Evolutionary conservation across 208 protist genomes (phyloP).

Genomic region (Leishmania braziliensis): DNA sequence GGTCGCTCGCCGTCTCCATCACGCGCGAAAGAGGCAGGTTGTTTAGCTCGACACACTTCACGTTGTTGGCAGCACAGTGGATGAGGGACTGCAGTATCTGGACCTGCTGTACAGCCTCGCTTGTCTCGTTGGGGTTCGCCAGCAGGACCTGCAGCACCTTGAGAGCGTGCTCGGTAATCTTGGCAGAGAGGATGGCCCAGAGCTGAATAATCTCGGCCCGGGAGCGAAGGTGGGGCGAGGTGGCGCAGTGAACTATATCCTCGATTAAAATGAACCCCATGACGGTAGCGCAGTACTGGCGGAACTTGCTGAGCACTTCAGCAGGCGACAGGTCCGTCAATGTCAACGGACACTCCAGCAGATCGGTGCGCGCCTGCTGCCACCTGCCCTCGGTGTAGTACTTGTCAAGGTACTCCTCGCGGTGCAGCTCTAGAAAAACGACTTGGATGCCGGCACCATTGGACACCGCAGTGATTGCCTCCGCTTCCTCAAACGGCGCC

Average conservation of each 20-base stretch:
- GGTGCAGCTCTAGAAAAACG: conserved; percentile 79
- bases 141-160: conserved; percentile 54
- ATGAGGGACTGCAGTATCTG: conserved; percentile 61
- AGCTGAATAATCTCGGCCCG: conserved; percentile 69
- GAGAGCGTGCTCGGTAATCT: conserved; percentile 52
- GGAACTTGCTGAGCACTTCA: conserved; percentile 55
- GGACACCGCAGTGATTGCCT: conserved; percentile 52
- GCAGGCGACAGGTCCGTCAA: conserved; percentile 34
- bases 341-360: conserved; percentile 50
- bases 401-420: conserved; percentile 70
- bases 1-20: conserved; percentile 78
- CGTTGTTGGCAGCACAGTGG: conserved; percentile 58
- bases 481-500: conserved; percentile 58
- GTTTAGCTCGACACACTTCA: conserved; percentile 72
- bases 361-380: conserved; percentile 69
- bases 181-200: conserved; percentile 71
- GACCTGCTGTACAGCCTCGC: conserved; percentile 65
- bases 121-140: conserved; percentile 54
- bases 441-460: conserved; percentile 78
- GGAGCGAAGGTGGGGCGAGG: conserved; percentile 82
- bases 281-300: conserved; percentile 61
- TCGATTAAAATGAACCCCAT: conserved; percentile 88
- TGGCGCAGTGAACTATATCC: conserved; percentile 80
- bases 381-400: conserved; percentile 78
- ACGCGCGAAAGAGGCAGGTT: conserved; percentile 72